phyloP scores from a whole-genome alignment of 176 grass and related monocot species.

The Triticum dicoccoides region DNA sequence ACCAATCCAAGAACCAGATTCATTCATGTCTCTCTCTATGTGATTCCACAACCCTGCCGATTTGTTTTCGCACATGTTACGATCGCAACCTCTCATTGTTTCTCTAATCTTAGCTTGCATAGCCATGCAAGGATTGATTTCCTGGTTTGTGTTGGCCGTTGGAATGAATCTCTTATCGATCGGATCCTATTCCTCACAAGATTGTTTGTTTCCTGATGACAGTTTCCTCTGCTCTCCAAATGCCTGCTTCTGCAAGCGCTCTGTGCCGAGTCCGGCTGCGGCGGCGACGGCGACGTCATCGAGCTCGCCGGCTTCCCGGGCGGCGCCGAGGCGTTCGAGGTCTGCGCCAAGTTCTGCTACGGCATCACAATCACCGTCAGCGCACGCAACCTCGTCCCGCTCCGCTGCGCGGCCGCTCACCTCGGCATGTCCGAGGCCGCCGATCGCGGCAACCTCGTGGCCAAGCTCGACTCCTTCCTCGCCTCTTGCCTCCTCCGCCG shows the following conservation, averaged over 20 bases:
- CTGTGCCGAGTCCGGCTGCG: slow-evolving; percentile 44
- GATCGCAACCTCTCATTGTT: neutral
- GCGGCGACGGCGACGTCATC: slow-evolving; percentile 30
- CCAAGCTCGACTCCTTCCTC: slow-evolving; percentile 86
- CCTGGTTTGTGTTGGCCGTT: neutral
- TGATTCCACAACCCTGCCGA: neutral
- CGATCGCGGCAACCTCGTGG: slow-evolving; percentile 73
- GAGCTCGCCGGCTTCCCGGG: slow-evolving; percentile 64
- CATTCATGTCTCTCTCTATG: neutral
- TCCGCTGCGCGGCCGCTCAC: slow-evolving; percentile 74
- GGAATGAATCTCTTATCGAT: neutral
- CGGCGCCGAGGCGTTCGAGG: slow-evolving; percentile 79
- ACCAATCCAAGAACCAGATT: neutral
- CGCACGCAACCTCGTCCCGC: slow-evolving; percentile 71
- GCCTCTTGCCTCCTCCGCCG: slow-evolving; percentile 82
- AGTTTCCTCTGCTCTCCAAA: slow-evolving; percentile 95
- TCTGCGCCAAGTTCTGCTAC: slow-evolving; percentile 94
- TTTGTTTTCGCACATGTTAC: neutral
- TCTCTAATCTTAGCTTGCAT: neutral
- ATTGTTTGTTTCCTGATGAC: neutral
- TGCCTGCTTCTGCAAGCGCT: slow-evolving; percentile 77
- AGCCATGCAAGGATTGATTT: neutral
- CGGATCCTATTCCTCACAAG: neutral
- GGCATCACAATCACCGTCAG: slow-evolving; percentile 87
- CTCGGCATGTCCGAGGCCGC: slow-evolving; percentile 88